Base-by-base conservation (phyloP, 2,329 filamentous ascomycete species). In the Myriangium duriaei region DNA sequence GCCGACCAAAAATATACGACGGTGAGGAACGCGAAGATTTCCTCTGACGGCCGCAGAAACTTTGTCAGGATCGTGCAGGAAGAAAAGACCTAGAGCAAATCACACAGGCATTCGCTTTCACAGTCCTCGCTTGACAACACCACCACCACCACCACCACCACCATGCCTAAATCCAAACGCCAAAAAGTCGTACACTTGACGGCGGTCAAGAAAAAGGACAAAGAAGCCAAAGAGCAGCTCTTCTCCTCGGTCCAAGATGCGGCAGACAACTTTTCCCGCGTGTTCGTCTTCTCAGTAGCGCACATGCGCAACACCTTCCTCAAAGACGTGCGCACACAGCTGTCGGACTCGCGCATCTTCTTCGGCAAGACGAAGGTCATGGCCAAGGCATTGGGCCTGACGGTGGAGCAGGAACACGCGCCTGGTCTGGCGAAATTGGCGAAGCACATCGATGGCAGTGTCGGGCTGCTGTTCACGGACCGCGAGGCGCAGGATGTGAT, bases 351-450 rank as follows among this genome's bases (percentile, higher is more conserved):
- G 68, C 76, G 87, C 51, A 69, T 98, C 59, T 96, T 96, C 76
- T 96, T 95, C 64, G 91, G 88, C 65, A 98, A 96, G 69, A 96
- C 88, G 43, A 96, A 96, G 67, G 87, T 98, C 61, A 96, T 96
- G 86, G 79, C 83, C 52, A 88, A 91, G 64, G 87, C 91, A 41
- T 80, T 98, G 16, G 91, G 91, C 56, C 73, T 74, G 47, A 78
- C 70, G 38, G 71, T 77, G 49, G 52, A 54, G 28, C 81, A 84
- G 53, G 84, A 87, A 63, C 74, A 82, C 62, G 81, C 84, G 49
- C 74, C 82, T 31, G 83, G 84, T 56, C 75, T 91, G 52, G 69
- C 83, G 57, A 63, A 66, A 45, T 75, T 95, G 42, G 65, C 72
- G 13, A 66, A 67, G 32, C 73, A 83, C 67, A 69, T 96, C 36